Evolutionary conservation across 2,329 filamentous ascomycete species (phyloP).

Genomic region (Colletotrichum trifolii): DNA sequence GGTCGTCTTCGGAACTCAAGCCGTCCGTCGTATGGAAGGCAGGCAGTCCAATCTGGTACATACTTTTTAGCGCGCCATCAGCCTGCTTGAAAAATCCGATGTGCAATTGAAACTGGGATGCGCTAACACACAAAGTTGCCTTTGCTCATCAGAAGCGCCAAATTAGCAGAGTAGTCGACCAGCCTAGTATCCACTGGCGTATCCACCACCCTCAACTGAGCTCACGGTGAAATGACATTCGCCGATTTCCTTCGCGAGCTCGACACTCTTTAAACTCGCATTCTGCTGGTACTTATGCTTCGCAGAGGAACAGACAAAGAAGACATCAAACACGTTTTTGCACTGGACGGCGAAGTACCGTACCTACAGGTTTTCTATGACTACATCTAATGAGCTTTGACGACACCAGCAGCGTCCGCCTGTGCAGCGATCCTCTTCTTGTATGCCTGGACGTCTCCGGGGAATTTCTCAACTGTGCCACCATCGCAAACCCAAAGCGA

Average conservation of each 20-base stretch:
- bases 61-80: too few relatives aligned
- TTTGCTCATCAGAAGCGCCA: constrained; percentile 16
- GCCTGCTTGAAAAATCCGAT: too few relatives aligned
- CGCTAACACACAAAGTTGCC: too few relatives aligned
- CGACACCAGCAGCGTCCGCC: constrained; percentile 88
- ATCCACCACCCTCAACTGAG: constrained; percentile 25
- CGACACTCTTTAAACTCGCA: background rate
- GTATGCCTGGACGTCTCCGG: constrained; percentile 93
- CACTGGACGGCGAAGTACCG: too few relatives aligned
- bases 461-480: constrained; percentile 95
- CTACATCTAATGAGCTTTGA: constrained; percentile 66
- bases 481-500: constrained; percentile 97
- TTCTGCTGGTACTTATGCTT: too few relatives aligned
- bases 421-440: constrained; percentile 96
- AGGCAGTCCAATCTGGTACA: too few relatives aligned
- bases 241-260: too few relatives aligned
- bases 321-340: background rate
- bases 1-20: too few relatives aligned
- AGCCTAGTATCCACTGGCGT: background rate
- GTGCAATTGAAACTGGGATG: too few relatives aligned
- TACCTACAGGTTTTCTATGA: background rate
- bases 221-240: constrained; percentile 14
- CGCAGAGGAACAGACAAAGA: background rate
- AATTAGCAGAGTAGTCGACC: constrained; percentile 22
- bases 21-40: too few relatives aligned